Percentiles rank a stretch among this genome's conserved stretches.
These are phyloP conservation scores for Piedraia hortae DNA, from an alignment of 2,329 filamentous ascomycete genomes.

Conservation along the genomic window DNA sequence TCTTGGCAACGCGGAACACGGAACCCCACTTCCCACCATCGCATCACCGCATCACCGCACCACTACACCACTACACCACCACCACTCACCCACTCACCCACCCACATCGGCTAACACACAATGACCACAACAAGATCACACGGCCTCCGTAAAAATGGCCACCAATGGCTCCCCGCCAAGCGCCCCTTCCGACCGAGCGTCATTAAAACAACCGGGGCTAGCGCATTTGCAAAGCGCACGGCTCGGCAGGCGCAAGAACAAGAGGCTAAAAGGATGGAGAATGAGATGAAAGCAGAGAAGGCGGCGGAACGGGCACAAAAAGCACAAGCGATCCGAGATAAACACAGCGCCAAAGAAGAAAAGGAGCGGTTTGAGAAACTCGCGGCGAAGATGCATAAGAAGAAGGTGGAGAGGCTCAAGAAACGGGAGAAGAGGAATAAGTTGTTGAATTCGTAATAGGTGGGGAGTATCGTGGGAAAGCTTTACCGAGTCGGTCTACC, in stretches of 20 bases:
- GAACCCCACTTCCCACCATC: too few relatives aligned
- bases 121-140: too few relatives aligned
- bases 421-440: slow-evolving; percentile 92
- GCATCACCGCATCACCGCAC: too few relatives aligned
- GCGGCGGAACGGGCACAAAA: slow-evolving; percentile 60
- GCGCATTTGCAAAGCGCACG: slow-evolving; percentile 49
- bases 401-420: slow-evolving; percentile 78
- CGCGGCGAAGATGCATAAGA: slow-evolving; percentile 93
- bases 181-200: slow-evolving; percentile 49
- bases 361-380: slow-evolving; percentile 78
- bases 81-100: too few relatives aligned
- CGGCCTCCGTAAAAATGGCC: slow-evolving; percentile 73
- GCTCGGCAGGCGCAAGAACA: slow-evolving; percentile 40
- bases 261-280: slow-evolving; percentile 76
- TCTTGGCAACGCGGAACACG: too few relatives aligned
- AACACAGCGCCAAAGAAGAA: slow-evolving; percentile 69
- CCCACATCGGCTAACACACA: too few relatives aligned
- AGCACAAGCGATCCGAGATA: slow-evolving; percentile 59
- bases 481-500: too few relatives aligned
- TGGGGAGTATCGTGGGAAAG: too few relatives aligned
- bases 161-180: slow-evolving; percentile 73
- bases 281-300: slow-evolving; percentile 88
- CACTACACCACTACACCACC: too few relatives aligned
- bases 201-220: slow-evolving; percentile 33
- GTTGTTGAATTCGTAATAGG: slow-evolving; percentile 28